Percentiles rank a stretch among this genome's conserved stretches.
These are phyloP conservation scores for Pulicaria dysenterica DNA, from an alignment of 129 eudicot species.

Conservation along the genomic window DNA sequence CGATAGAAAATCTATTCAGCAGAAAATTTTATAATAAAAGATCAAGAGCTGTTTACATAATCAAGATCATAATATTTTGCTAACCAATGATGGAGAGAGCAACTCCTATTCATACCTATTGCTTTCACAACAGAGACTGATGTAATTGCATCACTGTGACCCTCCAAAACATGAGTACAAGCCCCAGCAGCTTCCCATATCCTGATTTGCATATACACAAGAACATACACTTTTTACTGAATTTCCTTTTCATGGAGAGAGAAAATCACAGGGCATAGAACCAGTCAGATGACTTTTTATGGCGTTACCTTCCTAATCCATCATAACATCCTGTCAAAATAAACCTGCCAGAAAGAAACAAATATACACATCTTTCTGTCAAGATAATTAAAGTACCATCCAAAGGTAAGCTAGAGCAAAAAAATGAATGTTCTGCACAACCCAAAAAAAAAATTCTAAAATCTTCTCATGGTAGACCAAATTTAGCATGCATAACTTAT, in stretches of 20 bases:
- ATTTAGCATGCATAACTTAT: not conserved
- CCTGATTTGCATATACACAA: constrained; percentile 39
- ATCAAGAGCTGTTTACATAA: not conserved
- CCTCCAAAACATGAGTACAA: constrained; percentile 84
- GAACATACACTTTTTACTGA: not conserved
- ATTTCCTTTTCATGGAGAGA: not conserved
- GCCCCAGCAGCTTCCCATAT: constrained; percentile 78
- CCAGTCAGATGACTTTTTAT: not conserved
- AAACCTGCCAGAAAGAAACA: constrained; percentile 50
- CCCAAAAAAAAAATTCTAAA: not conserved
- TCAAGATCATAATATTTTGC: constrained; percentile 3
- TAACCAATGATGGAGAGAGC: not conserved
- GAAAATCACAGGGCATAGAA: not conserved
- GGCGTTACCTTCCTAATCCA: constrained; percentile 77
- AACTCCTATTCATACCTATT: constrained; percentile 43
- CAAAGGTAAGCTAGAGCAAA: constrained; percentile 8
- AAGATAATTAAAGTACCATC: not conserved
- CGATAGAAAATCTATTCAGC: not conserved
- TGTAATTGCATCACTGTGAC: constrained; percentile 77
- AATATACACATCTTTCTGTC: constrained; percentile 2
- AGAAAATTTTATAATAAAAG: not conserved
- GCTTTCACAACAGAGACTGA: constrained; percentile 64
- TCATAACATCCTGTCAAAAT: constrained; percentile 92
- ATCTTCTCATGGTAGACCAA: not conserved
- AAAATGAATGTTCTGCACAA: not conserved